These are phyloP conservation scores for Amanita inopinata DNA, from an alignment of 768 basidiomycete genomes.

Conservation along the genomic window DNA sequence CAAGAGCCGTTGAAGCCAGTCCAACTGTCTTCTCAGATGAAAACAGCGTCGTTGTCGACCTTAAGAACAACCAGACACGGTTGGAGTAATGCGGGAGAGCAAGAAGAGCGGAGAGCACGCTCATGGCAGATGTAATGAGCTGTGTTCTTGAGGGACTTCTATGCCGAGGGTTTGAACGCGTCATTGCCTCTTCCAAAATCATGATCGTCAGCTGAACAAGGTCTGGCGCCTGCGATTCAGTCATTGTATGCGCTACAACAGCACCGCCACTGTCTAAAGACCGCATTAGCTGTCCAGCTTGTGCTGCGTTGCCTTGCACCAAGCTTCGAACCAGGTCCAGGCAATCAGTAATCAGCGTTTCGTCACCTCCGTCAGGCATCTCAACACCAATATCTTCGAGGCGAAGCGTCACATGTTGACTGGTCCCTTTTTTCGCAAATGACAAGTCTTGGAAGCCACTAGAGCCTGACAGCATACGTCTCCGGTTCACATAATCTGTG, in stretches of 20 bases:
- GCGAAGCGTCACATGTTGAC: constrained; percentile 33
- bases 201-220: constrained; percentile 73
- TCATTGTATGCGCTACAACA: constrained; percentile 42
- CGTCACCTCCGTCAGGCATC: constrained; percentile 48
- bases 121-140: constrained; percentile 74
- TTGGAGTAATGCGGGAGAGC: constrained; percentile 67
- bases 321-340: constrained; percentile 75
- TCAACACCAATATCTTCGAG: constrained; percentile 71
- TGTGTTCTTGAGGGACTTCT: constrained; percentile 39
- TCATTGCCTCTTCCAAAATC: constrained; percentile 73
- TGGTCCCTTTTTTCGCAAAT: constrained; percentile 35
- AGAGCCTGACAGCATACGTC: constrained; percentile 33
- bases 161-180: constrained; percentile 33
- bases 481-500: constrained; percentile 60
- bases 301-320: constrained; percentile 56
- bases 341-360: constrained; percentile 56
- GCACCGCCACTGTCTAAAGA: constrained; percentile 51
- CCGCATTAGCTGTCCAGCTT: constrained; percentile 58
- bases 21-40: constrained; percentile 48
- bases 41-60: constrained; percentile 71
- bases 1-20: constrained; percentile 56
- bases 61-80: constrained; percentile 82
- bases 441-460: constrained; percentile 42
- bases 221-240: constrained; percentile 51
- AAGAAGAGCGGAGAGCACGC: constrained; percentile 69